Base-by-base conservation (phyloP, 75 land plant species). In the Cupressus sempervirens region DNA sequence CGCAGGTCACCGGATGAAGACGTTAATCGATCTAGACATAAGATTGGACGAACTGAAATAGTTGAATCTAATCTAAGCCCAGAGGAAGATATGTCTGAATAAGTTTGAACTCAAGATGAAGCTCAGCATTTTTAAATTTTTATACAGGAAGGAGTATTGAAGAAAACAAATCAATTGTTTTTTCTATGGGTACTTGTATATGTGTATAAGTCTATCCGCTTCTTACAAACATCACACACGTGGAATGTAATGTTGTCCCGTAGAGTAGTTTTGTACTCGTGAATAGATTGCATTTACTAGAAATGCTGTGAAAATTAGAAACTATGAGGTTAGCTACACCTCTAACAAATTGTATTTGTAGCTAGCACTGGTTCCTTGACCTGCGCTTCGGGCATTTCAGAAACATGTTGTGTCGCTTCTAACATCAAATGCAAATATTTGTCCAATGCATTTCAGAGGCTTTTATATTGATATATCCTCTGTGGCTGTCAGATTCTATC, bases 1-100 rank as follows among this genome's bases (percentile, higher is more conserved):
- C 77, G 77, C 41, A 75, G 38, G 77, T 35, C 77, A 75, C 40
- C 41, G 16, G 77, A 75, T 36, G 77, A 75, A 75, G 77, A 75
- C 43, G 38, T 75, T 20, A 41, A 16, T 75, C 36, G 43, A 75
- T 75, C 77, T 75, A 75, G 23, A 18, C 77, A 36, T 36, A 75
- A 75, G 38, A 35, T 75, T 35, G 77, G 41, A 20, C 34, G 77
- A 75, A 38, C 40, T 18, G 77, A 75, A 75, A 38, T 35, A 75
- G 36, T 18, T 36, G 77, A 75, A 36, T 41, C 36, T 0, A 75
- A 75, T 38, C 43, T 75, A 38, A 75, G 77, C 40, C 41, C 41
- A 38, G 77, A 75, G 6, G 77, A 75, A 16, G 36, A 75, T 75
- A 36, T 75, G 76, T 75, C 77, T 16, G 77, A 75, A 20, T 75